Base-by-base conservation (phyloP, 768 basidiomycete genomes). In the Cytidiella melzeri region DNA sequence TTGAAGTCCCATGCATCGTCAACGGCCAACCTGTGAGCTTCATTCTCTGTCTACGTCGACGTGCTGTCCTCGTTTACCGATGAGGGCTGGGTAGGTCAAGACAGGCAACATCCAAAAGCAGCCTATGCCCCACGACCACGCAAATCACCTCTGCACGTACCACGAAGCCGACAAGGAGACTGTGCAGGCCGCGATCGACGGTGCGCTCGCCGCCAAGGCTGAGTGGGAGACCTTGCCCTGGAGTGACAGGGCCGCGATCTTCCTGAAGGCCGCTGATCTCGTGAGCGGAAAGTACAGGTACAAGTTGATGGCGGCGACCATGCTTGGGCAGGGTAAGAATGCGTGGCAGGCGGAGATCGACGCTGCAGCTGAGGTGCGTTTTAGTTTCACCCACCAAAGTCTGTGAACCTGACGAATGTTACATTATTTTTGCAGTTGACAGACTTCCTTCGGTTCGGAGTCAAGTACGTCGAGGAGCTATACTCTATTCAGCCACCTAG, bases 331-430 rank as follows among this genome's bases (percentile, higher is more conserved):
- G 70, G 96, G 96, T 37, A 99, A 99, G 81, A 99, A 97, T 64
- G 85, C 78, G 13, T 99, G 96, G 96, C 96, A 99, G 71, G 96
- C 96, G 13, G 96, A 99, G 75, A 98, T 99, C 55, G 96, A 99
- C 66, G 92, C 96, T 47, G 96, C 93, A 15, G 95, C 96, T 3
- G 96, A 99, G 84, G 92, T 91, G 50, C 38, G 78, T 65, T 10
- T 4, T 53, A n/a, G 11, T n/a, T n/a, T n/a, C n/a, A n/a, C n/a
- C n/a, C n/a, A n/a, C n/a, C n/a, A n/a, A n/a, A n/a, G n/a, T n/a
- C n/a, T n/a, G n/a, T n/a, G n/a, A n/a, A n/a, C n/a, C n/a, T n/a
- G n/a, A n/a, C n/a, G n/a, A n/a, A 25, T 44, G 43, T n/a, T n/a
- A n/a, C n/a, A n/a, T n/a, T n/a, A n/a, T 20, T 23, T 13, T 25